These are phyloP conservation scores for Pholiota adiposa DNA, from an alignment of 1,284 basidiomycete species.

Conservation along the genomic window DNA sequence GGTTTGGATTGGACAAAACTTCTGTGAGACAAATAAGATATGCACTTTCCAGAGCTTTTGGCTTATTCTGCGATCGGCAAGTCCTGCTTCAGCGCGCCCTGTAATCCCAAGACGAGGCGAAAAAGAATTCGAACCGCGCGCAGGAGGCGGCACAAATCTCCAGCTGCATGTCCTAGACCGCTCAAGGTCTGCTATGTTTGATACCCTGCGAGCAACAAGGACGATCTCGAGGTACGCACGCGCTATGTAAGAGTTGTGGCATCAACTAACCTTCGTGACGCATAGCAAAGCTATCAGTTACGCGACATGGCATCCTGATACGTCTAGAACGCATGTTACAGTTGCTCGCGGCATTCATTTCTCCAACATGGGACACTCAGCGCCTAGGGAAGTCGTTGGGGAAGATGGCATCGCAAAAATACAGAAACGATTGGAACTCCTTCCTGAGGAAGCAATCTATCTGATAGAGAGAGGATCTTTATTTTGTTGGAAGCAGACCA, in stretches of 20 bases:
- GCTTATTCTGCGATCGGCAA: conserved; percentile 20
- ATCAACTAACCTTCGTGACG: background rate
- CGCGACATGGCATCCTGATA: conserved; percentile 69
- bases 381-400: conserved; percentile 42
- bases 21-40: conserved; percentile 29
- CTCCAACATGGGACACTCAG: conserved; percentile 77
- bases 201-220: conserved; percentile 74
- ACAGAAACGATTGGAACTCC: conserved; percentile 75
- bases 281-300: conserved; percentile 75
- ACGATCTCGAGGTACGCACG: conserved; percentile 70
- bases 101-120: conserved; percentile 91
- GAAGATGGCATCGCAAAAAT: conserved; percentile 41
- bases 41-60: background rate
- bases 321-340: conserved; percentile 71
- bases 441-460: conserved; percentile 95
- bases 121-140: conserved; percentile 92
- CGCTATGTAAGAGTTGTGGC: background rate
- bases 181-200: conserved; percentile 82
- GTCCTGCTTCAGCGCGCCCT: conserved; percentile 44
- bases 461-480: conserved; percentile 88
- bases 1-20: conserved; percentile 54
- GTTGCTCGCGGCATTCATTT: conserved; percentile 80
- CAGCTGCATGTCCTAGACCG: conserved; percentile 77
- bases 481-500: conserved; percentile 74
- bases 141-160: conserved; percentile 77